A percentile compares a stretch with the other conserved stretches of the same genome.
Conservation (phyloP, 1,284 basidiomycete genomes). For the Papiliotrema fonsecae region DNA sequence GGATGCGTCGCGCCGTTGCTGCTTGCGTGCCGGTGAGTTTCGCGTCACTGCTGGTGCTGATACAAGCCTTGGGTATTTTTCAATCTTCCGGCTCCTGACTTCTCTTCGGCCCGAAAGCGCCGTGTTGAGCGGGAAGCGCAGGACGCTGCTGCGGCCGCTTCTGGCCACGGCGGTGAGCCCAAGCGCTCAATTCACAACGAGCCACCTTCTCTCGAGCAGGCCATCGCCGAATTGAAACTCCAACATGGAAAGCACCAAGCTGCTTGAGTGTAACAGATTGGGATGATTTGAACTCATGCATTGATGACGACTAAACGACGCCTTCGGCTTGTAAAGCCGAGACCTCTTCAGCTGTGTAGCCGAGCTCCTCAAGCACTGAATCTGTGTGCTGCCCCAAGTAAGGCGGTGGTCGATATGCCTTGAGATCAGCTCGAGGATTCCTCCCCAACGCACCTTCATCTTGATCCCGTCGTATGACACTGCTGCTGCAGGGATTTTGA, state of each 20-base stretch:
- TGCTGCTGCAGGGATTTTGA: constrained; percentile 81
- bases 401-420: constrained; percentile 69
- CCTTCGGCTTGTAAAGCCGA: constrained; percentile 56
- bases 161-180: constrained; percentile 35
- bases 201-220: constrained; percentile 33
- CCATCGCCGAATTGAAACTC: constrained; percentile 28
- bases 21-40: constrained; percentile 64
- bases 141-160: constrained; percentile 53
- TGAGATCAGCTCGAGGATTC: constrained; percentile 43
- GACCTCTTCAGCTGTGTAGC: constrained; percentile 60
- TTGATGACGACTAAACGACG: constrained; percentile 24
- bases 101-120: constrained; percentile 55
- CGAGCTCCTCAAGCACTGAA: constrained; percentile 72
- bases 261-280: too few relatives aligned
- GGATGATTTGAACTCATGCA: too few relatives aligned
- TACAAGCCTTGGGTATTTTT: constrained; percentile 48
- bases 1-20: constrained; percentile 91
- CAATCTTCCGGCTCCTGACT: constrained; percentile 42
- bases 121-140: constrained; percentile 47
- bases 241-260: too few relatives aligned
- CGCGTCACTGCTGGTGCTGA: too few relatives aligned
- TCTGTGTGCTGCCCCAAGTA: constrained; percentile 77
- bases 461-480: constrained; percentile 81
- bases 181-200: constrained; percentile 31
- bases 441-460: constrained; percentile 27